Evolutionary conservation across 1,139 yeast species (phyloP).

Genomic region (Saccharomyces hybrid): DNA sequence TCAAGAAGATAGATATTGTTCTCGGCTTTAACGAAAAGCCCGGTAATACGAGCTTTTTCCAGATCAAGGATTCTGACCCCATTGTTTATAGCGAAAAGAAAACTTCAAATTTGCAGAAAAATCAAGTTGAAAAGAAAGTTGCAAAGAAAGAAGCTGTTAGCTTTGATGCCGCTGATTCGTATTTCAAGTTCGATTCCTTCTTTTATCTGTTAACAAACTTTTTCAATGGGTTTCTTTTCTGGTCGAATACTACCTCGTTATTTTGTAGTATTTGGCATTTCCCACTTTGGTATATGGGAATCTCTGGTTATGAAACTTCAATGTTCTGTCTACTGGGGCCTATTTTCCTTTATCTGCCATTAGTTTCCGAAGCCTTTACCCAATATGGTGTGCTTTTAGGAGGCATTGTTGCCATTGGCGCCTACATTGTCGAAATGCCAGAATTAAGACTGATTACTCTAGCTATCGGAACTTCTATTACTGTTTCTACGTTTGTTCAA

Average conservation of each 20-base stretch:
- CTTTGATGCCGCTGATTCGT: conserved; percentile 3
- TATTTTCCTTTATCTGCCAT: conserved; percentile 47
- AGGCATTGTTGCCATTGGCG: conserved; percentile 64
- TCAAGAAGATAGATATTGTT: conserved; percentile 35
- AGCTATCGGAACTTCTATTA: conserved; percentile 61
- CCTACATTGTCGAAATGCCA: conserved; percentile 63
- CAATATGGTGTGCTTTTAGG: conserved; percentile 50
- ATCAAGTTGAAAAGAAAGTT: neutral
- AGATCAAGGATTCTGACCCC: conserved; percentile 3
- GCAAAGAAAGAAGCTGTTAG: conserved; percentile 11
- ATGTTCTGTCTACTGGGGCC: conserved; percentile 54
- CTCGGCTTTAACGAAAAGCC: conserved; percentile 9
- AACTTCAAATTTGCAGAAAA: conserved; percentile 2
- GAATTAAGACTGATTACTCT: conserved; percentile 57
- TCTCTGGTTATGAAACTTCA: conserved; percentile 84
- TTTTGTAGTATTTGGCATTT: conserved; percentile 91
- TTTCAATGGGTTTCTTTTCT: conserved; percentile 62
- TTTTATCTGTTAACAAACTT: conserved; percentile 42
- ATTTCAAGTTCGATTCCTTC: conserved; percentile 28
- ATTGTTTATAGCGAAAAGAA: neutral
- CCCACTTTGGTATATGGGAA: conserved; percentile 97
- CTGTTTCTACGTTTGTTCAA: conserved; percentile 52
- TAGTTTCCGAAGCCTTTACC: conserved; percentile 43
- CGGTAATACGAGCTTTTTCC: conserved; percentile 12
- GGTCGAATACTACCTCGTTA: conserved; percentile 77